Base-by-base conservation (phyloP, 2,329 filamentous ascomycete genomes). In the Raffaelea deltoideospora region DNA sequence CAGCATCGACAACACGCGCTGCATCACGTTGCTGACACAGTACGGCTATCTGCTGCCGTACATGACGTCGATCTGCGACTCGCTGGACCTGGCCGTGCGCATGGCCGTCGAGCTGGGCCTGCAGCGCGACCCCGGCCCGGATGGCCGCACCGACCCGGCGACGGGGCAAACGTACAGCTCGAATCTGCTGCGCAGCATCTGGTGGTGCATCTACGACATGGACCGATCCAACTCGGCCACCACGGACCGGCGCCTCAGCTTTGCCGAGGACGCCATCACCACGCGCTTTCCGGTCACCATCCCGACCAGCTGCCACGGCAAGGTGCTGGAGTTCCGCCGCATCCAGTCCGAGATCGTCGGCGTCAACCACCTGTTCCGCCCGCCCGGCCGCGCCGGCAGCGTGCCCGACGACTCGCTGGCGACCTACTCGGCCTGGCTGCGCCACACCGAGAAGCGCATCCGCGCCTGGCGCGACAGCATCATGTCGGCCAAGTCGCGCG, bases 91-190 rank as follows among this genome's bases (percentile, higher is more conserved):
- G n/a, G 6, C 9, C 27, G n/a, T 29, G 10, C 27, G 27, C 27
- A 42, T 42, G 40, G 34, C 40, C 3, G 33, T 29, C 6, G 27
- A 29, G n/a, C n/a, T 29, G 10, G 27, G 27, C 6, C 27, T 29
- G 27, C 27, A 29, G 6, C 27, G 27, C 9, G 27, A 29, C n/a
- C 27, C 27, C 9, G 10, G 8, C 23, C 23, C 23, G 8, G 23
- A 26, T 26, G 23, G 8, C 23, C 8, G 13, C 23, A n/a, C n/a
- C n/a, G n/a, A n/a, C n/a, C n/a, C 23, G 23, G 23, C 8, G 23
- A 26, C 23, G 13, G 23, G 8, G 13, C 23, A 26, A 8, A 13
- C 23, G 23, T n/a, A n/a, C n/a, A n/a, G n/a, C 8, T 8, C 23
- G 8, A 26, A 26, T 26, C 27, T 10, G 6, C 27, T 6, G 10